Evolutionary conservation across 2,329 filamentous ascomycete genomes (phyloP).

Genomic region (Phialophora macrospora): DNA sequence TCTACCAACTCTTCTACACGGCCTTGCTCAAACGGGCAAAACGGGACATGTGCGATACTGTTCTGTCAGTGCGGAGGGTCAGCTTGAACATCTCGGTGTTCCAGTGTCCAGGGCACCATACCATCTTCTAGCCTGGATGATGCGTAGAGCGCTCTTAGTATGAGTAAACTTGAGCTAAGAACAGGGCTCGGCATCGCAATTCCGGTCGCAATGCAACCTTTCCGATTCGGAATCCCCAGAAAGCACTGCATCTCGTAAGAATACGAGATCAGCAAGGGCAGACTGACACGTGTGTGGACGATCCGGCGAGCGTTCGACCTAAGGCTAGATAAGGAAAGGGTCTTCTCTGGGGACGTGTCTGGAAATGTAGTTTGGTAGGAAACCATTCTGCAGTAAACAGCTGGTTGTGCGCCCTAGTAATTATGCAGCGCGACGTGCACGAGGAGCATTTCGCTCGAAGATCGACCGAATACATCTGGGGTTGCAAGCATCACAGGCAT

Average conservation of each 20-base stretch:
- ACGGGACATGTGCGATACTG: background rate
- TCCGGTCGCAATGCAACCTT: constrained; percentile 5
- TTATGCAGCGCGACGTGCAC: background rate
- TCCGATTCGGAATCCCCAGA: background rate
- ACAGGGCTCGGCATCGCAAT: background rate
- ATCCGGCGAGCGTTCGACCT: constrained; percentile 13
- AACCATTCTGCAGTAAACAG: background rate
- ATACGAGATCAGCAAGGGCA: constrained; percentile 17
- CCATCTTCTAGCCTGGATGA: background rate
- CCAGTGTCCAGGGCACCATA: background rate
- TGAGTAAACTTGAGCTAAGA: background rate
- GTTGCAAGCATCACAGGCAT: background rate
- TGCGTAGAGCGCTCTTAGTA: background rate
- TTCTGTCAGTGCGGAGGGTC: background rate
- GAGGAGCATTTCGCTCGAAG: constrained; percentile 3
- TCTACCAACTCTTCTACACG: background rate
- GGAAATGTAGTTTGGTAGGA: background rate
- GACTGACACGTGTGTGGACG: constrained; percentile 21
- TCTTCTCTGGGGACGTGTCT: background rate
- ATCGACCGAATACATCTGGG: constrained; percentile 7
- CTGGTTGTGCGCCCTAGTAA: too few relatives aligned
- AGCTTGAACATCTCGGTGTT: background rate
- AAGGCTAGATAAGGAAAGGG: background rate
- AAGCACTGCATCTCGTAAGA: background rate
- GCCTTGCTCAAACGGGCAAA: background rate